Conservation (phyloP, 495 filamentous ascomycete species). For the Hyphodiscus hymeniophilus region DNA sequence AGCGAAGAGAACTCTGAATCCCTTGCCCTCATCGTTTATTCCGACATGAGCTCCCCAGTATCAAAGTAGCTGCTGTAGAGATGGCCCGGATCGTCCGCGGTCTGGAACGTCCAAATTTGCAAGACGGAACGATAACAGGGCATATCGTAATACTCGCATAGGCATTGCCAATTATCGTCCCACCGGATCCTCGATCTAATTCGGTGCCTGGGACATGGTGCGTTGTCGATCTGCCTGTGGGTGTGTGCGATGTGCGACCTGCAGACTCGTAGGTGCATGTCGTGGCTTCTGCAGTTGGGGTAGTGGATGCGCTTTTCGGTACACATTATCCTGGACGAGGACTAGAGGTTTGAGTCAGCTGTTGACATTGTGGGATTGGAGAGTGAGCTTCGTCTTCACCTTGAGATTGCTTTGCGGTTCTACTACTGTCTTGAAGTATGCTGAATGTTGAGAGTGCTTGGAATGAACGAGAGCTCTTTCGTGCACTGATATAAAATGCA, state of each 20-base stretch:
- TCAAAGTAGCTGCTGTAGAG: not conserved
- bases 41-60: not conserved
- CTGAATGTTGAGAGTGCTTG: no score
- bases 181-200: not conserved
- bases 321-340: slow-evolving; percentile 7
- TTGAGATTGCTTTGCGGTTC: not conserved
- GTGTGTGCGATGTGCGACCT: slow-evolving; percentile 1
- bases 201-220: slow-evolving; percentile 1
- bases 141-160: no score
- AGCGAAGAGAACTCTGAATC: no score
- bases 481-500: no score
- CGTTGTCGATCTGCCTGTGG: slow-evolving; percentile 2
- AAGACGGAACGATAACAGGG: no score
- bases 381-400: not conserved
- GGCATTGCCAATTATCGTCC: not conserved
- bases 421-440: no score
- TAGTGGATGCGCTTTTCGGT: not conserved
- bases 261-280: not conserved
- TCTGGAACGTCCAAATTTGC: no score
- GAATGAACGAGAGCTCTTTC: no score
- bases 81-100: no score
- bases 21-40: not conserved
- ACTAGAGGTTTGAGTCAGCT: not conserved
- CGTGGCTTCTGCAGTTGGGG: not conserved
- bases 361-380: not conserved